phyloP scores from a whole-genome alignment of 1,284 basidiomycete species.

The Ceratobasidium sp. region DNA sequence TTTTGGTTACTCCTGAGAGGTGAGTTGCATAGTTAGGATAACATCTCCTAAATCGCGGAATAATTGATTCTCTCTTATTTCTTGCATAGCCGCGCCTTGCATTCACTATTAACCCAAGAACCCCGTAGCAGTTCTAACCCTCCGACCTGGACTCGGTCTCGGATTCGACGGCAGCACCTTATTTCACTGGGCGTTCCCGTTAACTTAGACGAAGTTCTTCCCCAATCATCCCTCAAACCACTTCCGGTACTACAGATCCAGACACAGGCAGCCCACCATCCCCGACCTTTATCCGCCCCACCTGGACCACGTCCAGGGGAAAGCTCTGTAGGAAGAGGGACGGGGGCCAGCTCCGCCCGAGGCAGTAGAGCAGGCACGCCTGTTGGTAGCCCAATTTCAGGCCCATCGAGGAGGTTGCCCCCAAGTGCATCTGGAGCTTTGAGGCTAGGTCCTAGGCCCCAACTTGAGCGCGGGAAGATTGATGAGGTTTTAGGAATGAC shows the following conservation, averaged over 20 bases:
- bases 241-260: constrained; percentile 85
- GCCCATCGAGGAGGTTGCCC: constrained; percentile 47
- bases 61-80: constrained; percentile 43
- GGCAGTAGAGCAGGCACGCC: constrained; percentile 45
- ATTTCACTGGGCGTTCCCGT: constrained; percentile 92
- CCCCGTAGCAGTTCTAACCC: constrained; percentile 57
- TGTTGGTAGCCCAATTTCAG: constrained; percentile 29
- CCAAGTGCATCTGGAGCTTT: constrained; percentile 17
- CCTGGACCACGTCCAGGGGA: constrained; percentile 66
- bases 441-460: constrained; percentile 73
- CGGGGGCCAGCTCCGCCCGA: constrained; percentile 30
- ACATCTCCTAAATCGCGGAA: too few relatives aligned
- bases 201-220: constrained; percentile 91
- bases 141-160: constrained; percentile 91
- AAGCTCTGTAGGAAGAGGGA: constrained; percentile 39
- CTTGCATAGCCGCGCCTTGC: constrained; percentile 51
- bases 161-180: constrained; percentile 88
- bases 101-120: constrained; percentile 24
- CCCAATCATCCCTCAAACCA: constrained; percentile 75
- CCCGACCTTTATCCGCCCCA: constrained; percentile 79
- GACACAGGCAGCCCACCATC: constrained; percentile 58
- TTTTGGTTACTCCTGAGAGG: constrained; percentile 81
- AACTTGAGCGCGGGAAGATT: constrained; percentile 75
- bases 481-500: constrained; percentile 76
- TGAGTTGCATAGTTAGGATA: constrained; percentile 55